phyloP scores from a whole-genome alignment of 2,329 filamentous ascomycete genomes.

The Corniculantispora saksenae region DNA sequence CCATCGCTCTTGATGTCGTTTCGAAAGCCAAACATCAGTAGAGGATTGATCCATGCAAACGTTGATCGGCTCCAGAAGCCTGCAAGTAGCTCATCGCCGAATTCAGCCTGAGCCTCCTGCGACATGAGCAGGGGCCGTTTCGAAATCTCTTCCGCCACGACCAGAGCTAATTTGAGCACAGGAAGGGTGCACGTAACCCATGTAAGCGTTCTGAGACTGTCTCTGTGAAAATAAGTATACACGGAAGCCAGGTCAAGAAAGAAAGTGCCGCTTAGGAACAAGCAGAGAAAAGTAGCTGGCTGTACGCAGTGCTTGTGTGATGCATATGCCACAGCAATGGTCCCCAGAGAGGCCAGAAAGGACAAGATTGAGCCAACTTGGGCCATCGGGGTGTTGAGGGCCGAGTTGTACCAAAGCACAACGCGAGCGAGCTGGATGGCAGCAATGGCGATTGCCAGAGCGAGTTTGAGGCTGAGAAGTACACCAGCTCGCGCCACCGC shows the following conservation, averaged over 20 bases:
- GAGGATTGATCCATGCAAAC: background rate
- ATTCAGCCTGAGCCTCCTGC: slow-evolving; percentile 3
- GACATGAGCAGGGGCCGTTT: slow-evolving; percentile 25
- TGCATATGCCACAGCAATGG: slow-evolving; percentile 31
- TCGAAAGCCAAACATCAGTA: background rate
- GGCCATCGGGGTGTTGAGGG: slow-evolving; percentile 26
- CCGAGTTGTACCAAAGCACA: slow-evolving; percentile 29
- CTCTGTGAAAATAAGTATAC: slow-evolving; percentile 36
- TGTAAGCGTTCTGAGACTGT: slow-evolving; percentile 26
- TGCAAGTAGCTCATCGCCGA: slow-evolving; percentile 24
- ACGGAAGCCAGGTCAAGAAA: slow-evolving; percentile 36
- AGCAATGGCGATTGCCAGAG: rapidly evolving
- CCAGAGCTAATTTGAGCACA: slow-evolving; percentile 29
- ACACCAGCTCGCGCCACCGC: background rate
- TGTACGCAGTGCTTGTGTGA: slow-evolving; percentile 35
- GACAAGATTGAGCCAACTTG: slow-evolving; percentile 30
- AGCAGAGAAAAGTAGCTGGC: slow-evolving; percentile 33
- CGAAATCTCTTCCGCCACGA: slow-evolving; percentile 33
- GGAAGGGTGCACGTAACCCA: slow-evolving; percentile 30
- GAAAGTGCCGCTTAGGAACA: slow-evolving; percentile 33
- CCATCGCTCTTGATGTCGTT: background rate
- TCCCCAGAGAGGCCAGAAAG: slow-evolving; percentile 28
- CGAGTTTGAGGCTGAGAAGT: slow-evolving; percentile 28
- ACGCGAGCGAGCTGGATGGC: slow-evolving; percentile 27
- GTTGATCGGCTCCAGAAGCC: slow-evolving; percentile 21